phyloP scores from a whole-genome alignment of 805 yeast species.

The Hagleromyces aurorensis region DNA sequence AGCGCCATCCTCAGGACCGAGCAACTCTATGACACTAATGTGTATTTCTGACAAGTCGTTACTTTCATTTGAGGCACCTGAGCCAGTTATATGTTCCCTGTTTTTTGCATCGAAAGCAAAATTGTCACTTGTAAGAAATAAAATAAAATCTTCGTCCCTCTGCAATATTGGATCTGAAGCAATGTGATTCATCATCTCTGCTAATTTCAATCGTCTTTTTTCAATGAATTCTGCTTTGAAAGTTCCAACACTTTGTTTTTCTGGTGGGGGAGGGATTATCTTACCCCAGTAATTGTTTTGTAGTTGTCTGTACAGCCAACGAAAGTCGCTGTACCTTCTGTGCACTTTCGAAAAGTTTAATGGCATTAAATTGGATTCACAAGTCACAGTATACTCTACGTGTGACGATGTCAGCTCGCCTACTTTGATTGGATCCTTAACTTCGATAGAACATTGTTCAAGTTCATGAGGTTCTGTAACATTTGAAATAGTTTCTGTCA shows the following conservation, averaged over 20 bases:
- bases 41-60: conserved; percentile 33
- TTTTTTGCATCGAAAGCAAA: conserved; percentile 63
- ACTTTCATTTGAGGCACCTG: conserved; percentile 39
- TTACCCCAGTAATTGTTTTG: conserved; percentile 83
- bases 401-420: conserved; percentile 88
- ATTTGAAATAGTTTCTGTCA: conserved; percentile 4
- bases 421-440: conserved; percentile 86
- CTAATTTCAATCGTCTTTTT: conserved; percentile 73
- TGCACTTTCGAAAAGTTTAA: conserved; percentile 51
- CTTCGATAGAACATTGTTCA: conserved; percentile 46
- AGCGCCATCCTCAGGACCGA: conserved; percentile 30
- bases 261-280: conserved; percentile 93
- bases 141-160: conserved; percentile 64
- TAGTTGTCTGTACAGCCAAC: conserved; percentile 89
- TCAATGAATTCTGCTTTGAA: conserved; percentile 88
- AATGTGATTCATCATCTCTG: conserved; percentile 76
- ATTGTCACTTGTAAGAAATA: conserved; percentile 70
- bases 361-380: conserved; percentile 38
- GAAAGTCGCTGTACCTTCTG: conserved; percentile 83
- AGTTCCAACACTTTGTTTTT: conserved; percentile 86
- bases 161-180: conserved; percentile 48
- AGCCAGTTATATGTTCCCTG: conserved; percentile 53
- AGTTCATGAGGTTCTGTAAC: too few relatives aligned
- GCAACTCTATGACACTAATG: conserved; percentile 26
- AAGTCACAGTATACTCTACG: conserved; percentile 73